Base-by-base conservation (phyloP, 1,139 yeast genomes). In the Petasospora rhodanensis region DNA sequence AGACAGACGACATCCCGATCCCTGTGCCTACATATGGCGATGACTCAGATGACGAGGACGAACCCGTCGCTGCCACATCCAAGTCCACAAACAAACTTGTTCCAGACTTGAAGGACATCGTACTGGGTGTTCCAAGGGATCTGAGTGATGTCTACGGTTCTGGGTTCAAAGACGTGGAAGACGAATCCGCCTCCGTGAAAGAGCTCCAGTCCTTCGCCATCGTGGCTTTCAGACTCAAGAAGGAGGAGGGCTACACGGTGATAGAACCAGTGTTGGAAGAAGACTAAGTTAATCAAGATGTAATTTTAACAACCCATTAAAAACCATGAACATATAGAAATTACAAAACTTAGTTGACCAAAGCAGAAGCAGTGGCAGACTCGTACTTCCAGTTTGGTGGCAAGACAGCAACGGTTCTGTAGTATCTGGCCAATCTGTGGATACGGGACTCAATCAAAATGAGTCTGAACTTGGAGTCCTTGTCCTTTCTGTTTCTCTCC, bases 351-450 rank as follows among this genome's bases (percentile, higher is more conserved):
- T 86, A 89, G 82, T 89, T 89, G 66, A 93, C 98, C 74, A 93
- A 81, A 72, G 99, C 94, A 64, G 98, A 91, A 66, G 99, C 99
- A 66, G 98, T 93, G 67, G 98, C 95, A 58, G 98, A 89, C 78
- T 91, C 98, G 94, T 83, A 91, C 79, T 91, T 91, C 97, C 97
- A 91, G 91, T 84, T 87, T 68, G 98, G 97, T 62, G 98, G 97
- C 66, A 91, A 83, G 64, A 91, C 97, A 66, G 95, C 77, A 61
- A 86, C 95, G 61, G 96, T 85, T 86, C 96, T 89, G 95, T 91
- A 91, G 93, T 91, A 91, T 80, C 99, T 86, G 59, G 98, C 95
- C 70, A 91, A 85, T 83, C 99, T 91, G 95, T 91, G 99, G 77
- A 91, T 91, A 86, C 98, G 87, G 53, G 97, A 89, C 78, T 91